Evolutionary conservation across 208 protist species (phyloP), one percentile per base, ranked within the genome.

Genomic region (Acanthamoeba lenticulata): DNA sequence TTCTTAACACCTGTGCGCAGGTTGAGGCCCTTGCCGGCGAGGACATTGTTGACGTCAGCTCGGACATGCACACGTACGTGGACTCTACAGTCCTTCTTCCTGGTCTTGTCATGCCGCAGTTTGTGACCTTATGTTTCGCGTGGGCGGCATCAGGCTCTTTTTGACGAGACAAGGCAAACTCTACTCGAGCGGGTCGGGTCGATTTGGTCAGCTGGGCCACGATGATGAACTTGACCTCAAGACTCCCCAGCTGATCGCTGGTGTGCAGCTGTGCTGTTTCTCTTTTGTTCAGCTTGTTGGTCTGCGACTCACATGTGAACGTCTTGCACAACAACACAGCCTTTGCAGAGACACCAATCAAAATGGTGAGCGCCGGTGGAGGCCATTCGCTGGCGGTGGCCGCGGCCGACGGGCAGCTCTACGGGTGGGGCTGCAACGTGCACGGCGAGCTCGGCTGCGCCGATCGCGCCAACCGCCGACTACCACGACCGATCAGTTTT

Each of bases 171-270:
- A 42, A 77, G 67, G 67, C 32, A 42, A 13, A 21, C 6, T 77
- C 29, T 77, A 77, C 38, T 77, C 67, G 27, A 42, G 67, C 29
- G 67, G 67, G 21, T 42, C 40, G 38, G 67, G 67, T 44, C 5
- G 67, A 42, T 77, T 77, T n/a, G 67, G 67, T 44, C 67, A 77
- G 38, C 67, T 77, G 67, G 67, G 67, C 17, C 67, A 77, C 24
- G 67, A 32, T 5, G 67, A 77, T 21, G 67, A 77, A 5, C 24
- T 1, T 6, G 11, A 21, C 13, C 67, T 77, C 4, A 42, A 19
- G 34, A 77, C 29, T 21, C 67, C 67, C 29, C 34, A 77, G 32
- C 67, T 15, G 34, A 77, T 77, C 29, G 34, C 29, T 44, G 67
- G 67, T 77, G 38, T 11, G 15, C n/a, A n/a, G n/a, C n/a, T n/a